Evolutionary conservation across 2,329 filamentous ascomycete species (phyloP).

Genomic region (Penicillium sp.): DNA sequence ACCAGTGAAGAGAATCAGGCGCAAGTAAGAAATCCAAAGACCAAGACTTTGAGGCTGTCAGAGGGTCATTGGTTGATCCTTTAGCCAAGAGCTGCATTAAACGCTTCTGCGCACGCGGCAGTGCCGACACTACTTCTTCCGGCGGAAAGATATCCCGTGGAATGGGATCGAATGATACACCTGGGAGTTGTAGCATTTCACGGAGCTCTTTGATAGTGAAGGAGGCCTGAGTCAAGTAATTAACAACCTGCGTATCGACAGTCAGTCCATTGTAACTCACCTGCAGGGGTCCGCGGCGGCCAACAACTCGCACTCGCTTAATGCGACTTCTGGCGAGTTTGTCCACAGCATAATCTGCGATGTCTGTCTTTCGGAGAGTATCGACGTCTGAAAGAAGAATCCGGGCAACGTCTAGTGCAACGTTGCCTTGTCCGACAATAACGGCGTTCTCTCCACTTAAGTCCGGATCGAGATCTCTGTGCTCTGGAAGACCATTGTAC

Average conservation of each 20-base stretch:
- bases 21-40: conserved; percentile 81
- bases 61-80: conserved; percentile 57
- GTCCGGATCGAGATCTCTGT: conserved; percentile 68
- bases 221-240: conserved; percentile 58
- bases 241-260: conserved; percentile 1
- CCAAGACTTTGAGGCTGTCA: conserved; percentile 66
- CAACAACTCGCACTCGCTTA: conserved; percentile 80
- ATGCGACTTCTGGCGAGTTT: conserved; percentile 69
- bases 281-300: conserved; percentile 84
- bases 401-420: conserved; percentile 88
- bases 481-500: conserved; percentile 95
- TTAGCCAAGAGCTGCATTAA: conserved; percentile 79
- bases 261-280: conserved; percentile 41
- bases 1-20: conserved; percentile 65
- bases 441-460: conserved; percentile 78
- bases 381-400: conserved; percentile 78
- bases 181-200: conserved; percentile 75
- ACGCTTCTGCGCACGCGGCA: conserved; percentile 72
- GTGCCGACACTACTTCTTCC: conserved; percentile 56
- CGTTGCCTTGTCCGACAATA: conserved; percentile 92
- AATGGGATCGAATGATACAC: conserved; percentile 69
- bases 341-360: conserved; percentile 78
- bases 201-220: conserved; percentile 95
- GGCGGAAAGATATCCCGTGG: conserved; percentile 64
- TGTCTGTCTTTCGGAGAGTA: conserved; percentile 76